phyloP scores from a whole-genome alignment of 345 rosid species.

The Lumnitzera littorea region DNA sequence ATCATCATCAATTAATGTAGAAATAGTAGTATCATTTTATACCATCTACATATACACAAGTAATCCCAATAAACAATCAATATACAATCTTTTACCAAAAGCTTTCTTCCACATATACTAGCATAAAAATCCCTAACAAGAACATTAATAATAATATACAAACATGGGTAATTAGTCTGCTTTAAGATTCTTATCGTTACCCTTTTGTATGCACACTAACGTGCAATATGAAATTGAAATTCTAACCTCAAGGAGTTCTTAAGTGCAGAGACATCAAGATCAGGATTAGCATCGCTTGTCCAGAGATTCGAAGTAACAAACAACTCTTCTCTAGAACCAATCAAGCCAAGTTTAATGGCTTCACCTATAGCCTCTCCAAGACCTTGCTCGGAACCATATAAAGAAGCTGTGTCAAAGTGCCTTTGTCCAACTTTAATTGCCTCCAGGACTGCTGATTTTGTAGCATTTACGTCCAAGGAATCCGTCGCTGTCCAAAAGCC shows the following conservation, averaged over 20 bases:
- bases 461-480: constrained; percentile 6
- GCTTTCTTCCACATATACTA: too few relatives aligned
- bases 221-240: too few relatives aligned
- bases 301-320: constrained; percentile 38
- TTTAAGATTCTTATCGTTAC: too few relatives aligned
- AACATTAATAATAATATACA: too few relatives aligned
- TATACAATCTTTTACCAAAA: too few relatives aligned
- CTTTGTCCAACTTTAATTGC: constrained; percentile 29
- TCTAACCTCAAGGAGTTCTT: constrained; percentile 1
- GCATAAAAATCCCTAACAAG: too few relatives aligned
- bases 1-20: too few relatives aligned
- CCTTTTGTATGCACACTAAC: too few relatives aligned
- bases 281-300: constrained; percentile 18
- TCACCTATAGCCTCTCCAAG: constrained; percentile 31
- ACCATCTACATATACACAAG: too few relatives aligned
- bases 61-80: too few relatives aligned
- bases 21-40: too few relatives aligned
- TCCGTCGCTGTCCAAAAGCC: constrained; percentile 16
- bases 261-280: constrained; percentile 24
- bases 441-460: constrained; percentile 13
- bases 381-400: constrained; percentile 24
- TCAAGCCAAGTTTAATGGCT: constrained; percentile 23
- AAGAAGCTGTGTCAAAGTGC: constrained; percentile 31
- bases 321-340: constrained; percentile 26
- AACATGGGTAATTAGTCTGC: too few relatives aligned